Conservation (phyloP, 2,329 filamentous ascomycete genomes). For the Colletotrichum abscissum region DNA sequence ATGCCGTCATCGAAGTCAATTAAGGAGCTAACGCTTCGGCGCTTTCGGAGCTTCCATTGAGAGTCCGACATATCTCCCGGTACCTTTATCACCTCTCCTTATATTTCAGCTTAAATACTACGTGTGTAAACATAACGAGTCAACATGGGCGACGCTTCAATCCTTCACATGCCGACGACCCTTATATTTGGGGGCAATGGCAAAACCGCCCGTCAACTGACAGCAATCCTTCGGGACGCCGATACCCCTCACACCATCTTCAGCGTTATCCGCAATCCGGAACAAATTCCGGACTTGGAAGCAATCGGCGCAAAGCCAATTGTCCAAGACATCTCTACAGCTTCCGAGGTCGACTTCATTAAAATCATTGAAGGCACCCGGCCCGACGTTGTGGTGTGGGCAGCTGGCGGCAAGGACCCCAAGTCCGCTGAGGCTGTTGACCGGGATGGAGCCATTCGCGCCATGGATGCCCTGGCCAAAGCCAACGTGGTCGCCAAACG, state of each 20-base stretch:
- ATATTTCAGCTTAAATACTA: background rate
- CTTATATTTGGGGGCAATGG: conserved; percentile 43
- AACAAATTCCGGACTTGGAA: conserved; percentile 48
- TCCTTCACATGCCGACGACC: conserved; percentile 38
- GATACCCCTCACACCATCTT: conserved; percentile 39
- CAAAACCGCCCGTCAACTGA: conserved; percentile 40
- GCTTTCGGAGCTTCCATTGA: background rate
- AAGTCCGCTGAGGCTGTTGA: conserved; percentile 57
- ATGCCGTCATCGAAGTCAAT: conserved; percentile 25
- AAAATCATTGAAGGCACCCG: conserved; percentile 46
- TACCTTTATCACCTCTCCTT: background rate
- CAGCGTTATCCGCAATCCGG: conserved; percentile 43
- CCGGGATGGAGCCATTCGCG: conserved; percentile 55
- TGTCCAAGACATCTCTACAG: conserved; percentile 54
- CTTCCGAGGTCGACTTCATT: conserved; percentile 49
- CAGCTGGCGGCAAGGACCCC: conserved; percentile 46
- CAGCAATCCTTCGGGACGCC: conserved; percentile 35
- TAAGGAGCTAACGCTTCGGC: background rate
- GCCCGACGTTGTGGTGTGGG: conserved; percentile 48
- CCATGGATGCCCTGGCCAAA: conserved; percentile 55
- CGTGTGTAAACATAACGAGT: background rate
- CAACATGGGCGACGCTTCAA: conserved; percentile 36
- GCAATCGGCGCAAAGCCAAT: conserved; percentile 54
- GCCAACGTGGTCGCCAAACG: conserved; percentile 50
- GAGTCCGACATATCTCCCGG: background rate